Evolutionary conservation across 2,329 filamentous ascomycete species (phyloP), one percentile per base, ranked within the genome.

Genomic region (Ceratocystis eucalypticola): DNA sequence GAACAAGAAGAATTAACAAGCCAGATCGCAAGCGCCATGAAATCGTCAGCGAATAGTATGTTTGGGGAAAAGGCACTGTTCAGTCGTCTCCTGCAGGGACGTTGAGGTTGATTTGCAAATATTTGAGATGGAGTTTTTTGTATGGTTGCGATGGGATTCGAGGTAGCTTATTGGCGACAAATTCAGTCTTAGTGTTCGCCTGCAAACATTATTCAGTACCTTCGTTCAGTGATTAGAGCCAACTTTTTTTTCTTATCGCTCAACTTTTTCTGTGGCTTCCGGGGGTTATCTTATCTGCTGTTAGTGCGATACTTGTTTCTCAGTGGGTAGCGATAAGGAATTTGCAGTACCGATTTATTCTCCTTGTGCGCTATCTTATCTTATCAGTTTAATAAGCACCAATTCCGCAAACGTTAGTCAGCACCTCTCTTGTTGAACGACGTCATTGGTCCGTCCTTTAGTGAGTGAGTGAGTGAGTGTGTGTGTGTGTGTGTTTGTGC

Each of bases 161-260:
- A 57, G 22, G 44, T 61, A 25, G 64, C 41, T 65, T 45, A 65
- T 59, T 65, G 12, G 46, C 41, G 61, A 62, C 65, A 62, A 37
- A 66, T 62, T 59, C 59, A 66, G 41, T 62, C 50, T 55, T 59
- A 53, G 44, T 44, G 53, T 44, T 57, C 59, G 65, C 65, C 50
- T 53, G 45, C 53, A 48, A 48, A 10, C 22, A 57, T 57, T 57
- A 57, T 57, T 28, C 22, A 33, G 5, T 28, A 28, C 20, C 55
- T 30, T 41, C 37, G 37, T 41, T 55, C 28, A 33, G 6, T 48
- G 22, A 28, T 4, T 10, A 53, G 28, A 59, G 65, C 65, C 65
- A 66, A 66, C 59, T 68, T 68, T 67, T 67, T 67, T 67, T 66
- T 65, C 66, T 68, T 68, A 68, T 68, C 66, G 59, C 46, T 45